Base-by-base conservation (phyloP, 1,284 basidiomycete genomes). In the Malassezia brasiliensis region DNA sequence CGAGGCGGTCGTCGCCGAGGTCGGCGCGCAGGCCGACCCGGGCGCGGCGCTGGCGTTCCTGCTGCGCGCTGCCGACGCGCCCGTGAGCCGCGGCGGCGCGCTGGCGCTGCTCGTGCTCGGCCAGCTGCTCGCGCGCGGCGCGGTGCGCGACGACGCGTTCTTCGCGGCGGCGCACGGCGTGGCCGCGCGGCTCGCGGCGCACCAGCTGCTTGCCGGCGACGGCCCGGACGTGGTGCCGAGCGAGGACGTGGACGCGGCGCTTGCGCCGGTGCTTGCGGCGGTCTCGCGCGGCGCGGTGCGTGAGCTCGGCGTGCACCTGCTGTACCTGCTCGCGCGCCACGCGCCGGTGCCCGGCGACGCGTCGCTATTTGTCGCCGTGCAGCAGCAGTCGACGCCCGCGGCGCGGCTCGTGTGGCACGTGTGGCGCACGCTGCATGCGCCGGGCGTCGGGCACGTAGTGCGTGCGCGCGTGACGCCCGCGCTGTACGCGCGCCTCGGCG, bases 401-500 rank as follows among this genome's bases (percentile, higher is more conserved):
- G 54, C 54, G 12, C 54, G 50, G 39, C 50, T 56, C 10, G 14
- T 52, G 15, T n/a, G 50, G 42, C 50, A 52, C 10, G 17, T 48
- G 15, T 56, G 36, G 48, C 54, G 47, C 34, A 38, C 46, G 19
- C 50, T 56, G 38, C 54, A 56, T 37, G 50, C 39, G 25, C 50
- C 54, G 10, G 46, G 35, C 22, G 47, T 32, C 14, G 49, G 44
- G 7, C 25, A 25, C 20, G 20, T 25, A 2, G 54, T 42, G n/a
- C 30, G 47, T 8, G 30, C 36, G 25, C 41, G 28, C 28, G 36
- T 51, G 9, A 32, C 30, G 54, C 54, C 54, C 8, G 54, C 41
- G 34, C 31, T 56, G 41, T 56, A 41, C 30, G 44, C 39, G 31
- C 42, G 50, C 22, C 30, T 56, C 6, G 50, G 50, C 12, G 5